phyloP scores from a whole-genome alignment of 805 yeast genomes.

The Ogataea glucozyma region DNA sequence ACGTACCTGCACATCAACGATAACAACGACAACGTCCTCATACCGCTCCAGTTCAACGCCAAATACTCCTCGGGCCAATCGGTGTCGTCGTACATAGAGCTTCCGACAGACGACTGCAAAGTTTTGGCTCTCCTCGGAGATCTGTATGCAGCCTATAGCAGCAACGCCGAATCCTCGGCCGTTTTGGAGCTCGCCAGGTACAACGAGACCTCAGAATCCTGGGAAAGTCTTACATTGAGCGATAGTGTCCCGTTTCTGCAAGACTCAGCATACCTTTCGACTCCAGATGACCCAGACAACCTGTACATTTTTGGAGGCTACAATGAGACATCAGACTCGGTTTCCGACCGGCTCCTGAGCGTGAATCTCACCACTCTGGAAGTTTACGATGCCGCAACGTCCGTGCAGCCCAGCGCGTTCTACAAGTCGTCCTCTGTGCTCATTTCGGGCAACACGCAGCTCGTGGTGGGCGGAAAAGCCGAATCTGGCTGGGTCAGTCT shows the following conservation, averaged over 20 bases:
- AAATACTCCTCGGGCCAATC: constrained; percentile 25
- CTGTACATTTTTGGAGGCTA: constrained; percentile 60
- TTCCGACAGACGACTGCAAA: constrained; percentile 28
- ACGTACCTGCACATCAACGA: constrained; percentile 29
- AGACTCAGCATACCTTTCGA: constrained; percentile 45
- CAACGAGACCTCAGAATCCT: constrained; percentile 19
- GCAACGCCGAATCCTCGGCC: not conserved
- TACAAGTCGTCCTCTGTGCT: constrained; percentile 50
- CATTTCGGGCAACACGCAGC: constrained; percentile 46
- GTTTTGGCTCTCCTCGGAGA: constrained; percentile 20
- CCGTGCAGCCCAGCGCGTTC: constrained; percentile 57
- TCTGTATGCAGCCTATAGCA: constrained; percentile 30
- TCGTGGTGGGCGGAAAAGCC: constrained; percentile 69
- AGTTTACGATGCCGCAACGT: constrained; percentile 43
- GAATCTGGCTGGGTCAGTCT: constrained; percentile 66
- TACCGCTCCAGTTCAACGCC: constrained; percentile 31
- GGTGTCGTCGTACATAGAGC: constrained; percentile 14
- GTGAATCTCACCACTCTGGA: constrained; percentile 39
- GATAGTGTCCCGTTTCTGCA: constrained; percentile 23
- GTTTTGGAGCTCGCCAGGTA: constrained; percentile 14
- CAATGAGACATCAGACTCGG: constrained; percentile 21
- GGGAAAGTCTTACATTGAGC: constrained; percentile 26
- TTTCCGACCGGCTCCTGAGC: constrained; percentile 46
- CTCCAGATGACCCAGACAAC: constrained; percentile 38
- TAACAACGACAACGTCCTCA: constrained; percentile 15